phyloP scores from a whole-genome alignment of 257 asterid species.

The Echites panduratus region DNA sequence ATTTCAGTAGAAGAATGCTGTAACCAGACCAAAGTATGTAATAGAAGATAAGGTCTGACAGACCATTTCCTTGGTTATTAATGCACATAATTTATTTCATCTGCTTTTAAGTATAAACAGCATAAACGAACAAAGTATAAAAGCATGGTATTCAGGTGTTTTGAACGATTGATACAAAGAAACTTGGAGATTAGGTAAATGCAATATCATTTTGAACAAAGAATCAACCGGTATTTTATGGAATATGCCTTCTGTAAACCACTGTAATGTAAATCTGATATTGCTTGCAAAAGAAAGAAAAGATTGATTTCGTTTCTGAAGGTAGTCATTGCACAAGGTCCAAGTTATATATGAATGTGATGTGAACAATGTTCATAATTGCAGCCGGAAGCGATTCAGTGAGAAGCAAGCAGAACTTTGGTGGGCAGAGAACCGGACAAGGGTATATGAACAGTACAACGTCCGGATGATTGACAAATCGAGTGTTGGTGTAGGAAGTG shows the following conservation, averaged over 20 bases:
- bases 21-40: neutral
- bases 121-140: neutral
- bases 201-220: neutral
- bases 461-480: conserved; percentile 53
- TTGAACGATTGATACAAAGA: neutral
- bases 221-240: neutral
- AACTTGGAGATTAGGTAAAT: neutral
- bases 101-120: neutral
- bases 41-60: neutral
- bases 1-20: neutral
- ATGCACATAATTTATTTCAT: neutral
- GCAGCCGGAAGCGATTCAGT: conserved; percentile 76
- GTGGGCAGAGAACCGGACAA: conserved; percentile 61
- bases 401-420: conserved; percentile 57
- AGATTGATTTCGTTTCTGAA: neutral
- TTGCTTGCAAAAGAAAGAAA: neutral
- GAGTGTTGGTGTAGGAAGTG: conserved; percentile 49
- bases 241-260: neutral
- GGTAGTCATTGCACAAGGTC: conserved; percentile 1
- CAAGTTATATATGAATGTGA: conserved; percentile 13
- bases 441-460: conserved; percentile 56
- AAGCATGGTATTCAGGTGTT: neutral
- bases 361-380: conserved; percentile 18
- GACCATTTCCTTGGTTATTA: neutral
- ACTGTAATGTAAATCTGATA: neutral